Evolutionary conservation across 768 basidiomycete genomes (phyloP).

Genomic region (Hemileccinum impolitum): DNA sequence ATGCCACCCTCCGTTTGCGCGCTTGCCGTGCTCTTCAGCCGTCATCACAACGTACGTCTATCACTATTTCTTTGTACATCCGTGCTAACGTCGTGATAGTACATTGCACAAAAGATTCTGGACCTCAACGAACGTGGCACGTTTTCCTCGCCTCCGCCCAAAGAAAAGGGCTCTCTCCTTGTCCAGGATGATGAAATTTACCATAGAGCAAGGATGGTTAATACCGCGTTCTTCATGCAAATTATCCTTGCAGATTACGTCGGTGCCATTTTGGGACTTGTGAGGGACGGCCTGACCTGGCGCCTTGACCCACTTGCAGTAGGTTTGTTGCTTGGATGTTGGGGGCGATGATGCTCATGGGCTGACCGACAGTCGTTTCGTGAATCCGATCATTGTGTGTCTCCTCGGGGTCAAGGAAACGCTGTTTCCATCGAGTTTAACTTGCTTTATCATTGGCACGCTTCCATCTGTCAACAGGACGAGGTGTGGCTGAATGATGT

Average conservation of each 20-base stretch:
- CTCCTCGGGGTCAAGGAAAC: conserved; percentile 70
- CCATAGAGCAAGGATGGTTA: conserved; percentile 67
- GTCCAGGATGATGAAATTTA: conserved; percentile 77
- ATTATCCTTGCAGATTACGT: conserved; percentile 73
- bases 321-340: background rate
- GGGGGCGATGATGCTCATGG: background rate
- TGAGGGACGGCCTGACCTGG: conserved; percentile 62
- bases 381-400: conserved; percentile 46
- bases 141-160: conserved; percentile 30
- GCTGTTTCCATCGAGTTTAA: conserved; percentile 77
- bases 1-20: conserved; percentile 75
- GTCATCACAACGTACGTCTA: conserved; percentile 68
- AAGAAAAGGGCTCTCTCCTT: conserved; percentile 20
- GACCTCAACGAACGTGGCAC: conserved; percentile 63
- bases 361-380: conserved; percentile 43
- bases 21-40: conserved; percentile 61
- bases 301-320: conserved; percentile 67
- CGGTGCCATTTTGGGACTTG: conserved; percentile 67
- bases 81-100: conserved; percentile 40
- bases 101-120: conserved; percentile 62
- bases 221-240: conserved; percentile 69
- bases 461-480: conserved; percentile 54
- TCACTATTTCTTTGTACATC: background rate
- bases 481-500: conserved; percentile 48
- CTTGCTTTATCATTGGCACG: conserved; percentile 59